Evolutionary conservation across 495 filamentous ascomycete species (phyloP).

Genomic region (Bryoglossum gracile): DNA sequence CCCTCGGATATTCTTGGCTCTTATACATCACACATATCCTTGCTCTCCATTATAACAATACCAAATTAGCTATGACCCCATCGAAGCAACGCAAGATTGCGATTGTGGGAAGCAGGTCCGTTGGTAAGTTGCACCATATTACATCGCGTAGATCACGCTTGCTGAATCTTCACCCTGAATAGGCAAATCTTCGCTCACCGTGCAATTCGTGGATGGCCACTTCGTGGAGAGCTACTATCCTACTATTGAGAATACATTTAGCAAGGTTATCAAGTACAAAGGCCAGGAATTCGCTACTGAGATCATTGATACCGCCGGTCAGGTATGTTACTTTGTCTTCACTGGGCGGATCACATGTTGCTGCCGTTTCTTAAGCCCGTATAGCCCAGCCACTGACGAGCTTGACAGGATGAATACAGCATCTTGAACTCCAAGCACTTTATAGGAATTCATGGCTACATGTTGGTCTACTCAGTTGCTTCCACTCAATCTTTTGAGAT

Average conservation of each 20-base stretch:
- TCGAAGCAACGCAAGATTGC: constrained; percentile 97
- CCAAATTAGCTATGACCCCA: constrained; percentile 28
- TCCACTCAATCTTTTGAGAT: constrained; percentile 95
- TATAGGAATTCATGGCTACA: constrained; percentile 98
- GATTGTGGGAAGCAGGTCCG: constrained; percentile 93
- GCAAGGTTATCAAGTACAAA: constrained; percentile 85
- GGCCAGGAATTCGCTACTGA: constrained; percentile 92
- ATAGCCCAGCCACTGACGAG: background rate
- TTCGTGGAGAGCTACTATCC: constrained; percentile 99
- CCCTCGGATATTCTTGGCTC: no score
- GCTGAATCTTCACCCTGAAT: constrained; percentile 2
- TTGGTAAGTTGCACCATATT: constrained; percentile 57
- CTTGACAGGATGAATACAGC: constrained; percentile 84
- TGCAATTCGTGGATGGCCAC: constrained; percentile 94
- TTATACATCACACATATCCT: no score
- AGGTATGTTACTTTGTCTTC: constrained; percentile 50
- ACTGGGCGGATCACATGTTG: constrained; percentile 2
- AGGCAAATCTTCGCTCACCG: constrained; percentile 98
- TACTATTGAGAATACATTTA: constrained; percentile 98
- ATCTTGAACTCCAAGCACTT: constrained; percentile 98
- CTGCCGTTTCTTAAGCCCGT: no score
- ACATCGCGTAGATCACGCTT: background rate
- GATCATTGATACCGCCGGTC: constrained; percentile 97
- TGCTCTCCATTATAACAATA: no score
- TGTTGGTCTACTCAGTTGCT: constrained; percentile 93